These are phyloP conservation scores for Collybia sordida DNA, from an alignment of 768 basidiomycete species.

Conservation along the genomic window DNA sequence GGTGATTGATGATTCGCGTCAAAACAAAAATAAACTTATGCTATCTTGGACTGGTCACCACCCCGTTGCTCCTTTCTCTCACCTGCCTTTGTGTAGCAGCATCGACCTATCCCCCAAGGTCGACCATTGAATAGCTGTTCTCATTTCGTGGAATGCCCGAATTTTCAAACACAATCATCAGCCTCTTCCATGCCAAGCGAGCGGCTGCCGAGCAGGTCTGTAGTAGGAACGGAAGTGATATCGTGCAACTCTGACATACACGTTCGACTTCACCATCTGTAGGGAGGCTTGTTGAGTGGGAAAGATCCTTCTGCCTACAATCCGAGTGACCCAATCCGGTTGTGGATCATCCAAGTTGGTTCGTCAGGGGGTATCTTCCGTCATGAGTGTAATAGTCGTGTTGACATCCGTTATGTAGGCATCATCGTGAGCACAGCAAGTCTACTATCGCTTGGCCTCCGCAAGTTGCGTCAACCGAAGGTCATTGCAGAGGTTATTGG, in stretches of 20 bases:
- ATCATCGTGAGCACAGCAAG: constrained; percentile 82
- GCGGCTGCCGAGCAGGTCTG: constrained; percentile 39
- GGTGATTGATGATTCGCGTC: no score
- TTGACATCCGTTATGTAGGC: constrained; percentile 35
- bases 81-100: no score
- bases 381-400: not conserved
- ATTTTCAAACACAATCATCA: constrained; percentile 33
- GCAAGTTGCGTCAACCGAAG: constrained; percentile 77
- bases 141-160: constrained; percentile 27
- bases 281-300: constrained; percentile 80
- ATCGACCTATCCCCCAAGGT: no score
- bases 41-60: no score
- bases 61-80: no score
- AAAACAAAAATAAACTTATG: no score
- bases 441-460: constrained; percentile 67
- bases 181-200: constrained; percentile 30
- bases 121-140: not conserved
- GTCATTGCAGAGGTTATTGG: constrained; percentile 83
- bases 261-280: not conserved
- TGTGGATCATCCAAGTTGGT: constrained; percentile 82
- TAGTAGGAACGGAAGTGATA: not conserved
- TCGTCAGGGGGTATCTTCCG: constrained; percentile 20
- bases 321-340: constrained; percentile 60
- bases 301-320: constrained; percentile 70
- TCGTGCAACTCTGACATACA: not conserved